A percentile compares a stretch with the other conserved stretches of the same genome.
These are phyloP conservation scores for Colletotrichum shisoi DNA, from an alignment of 2,329 filamentous ascomycete species.

Conservation along the genomic window DNA sequence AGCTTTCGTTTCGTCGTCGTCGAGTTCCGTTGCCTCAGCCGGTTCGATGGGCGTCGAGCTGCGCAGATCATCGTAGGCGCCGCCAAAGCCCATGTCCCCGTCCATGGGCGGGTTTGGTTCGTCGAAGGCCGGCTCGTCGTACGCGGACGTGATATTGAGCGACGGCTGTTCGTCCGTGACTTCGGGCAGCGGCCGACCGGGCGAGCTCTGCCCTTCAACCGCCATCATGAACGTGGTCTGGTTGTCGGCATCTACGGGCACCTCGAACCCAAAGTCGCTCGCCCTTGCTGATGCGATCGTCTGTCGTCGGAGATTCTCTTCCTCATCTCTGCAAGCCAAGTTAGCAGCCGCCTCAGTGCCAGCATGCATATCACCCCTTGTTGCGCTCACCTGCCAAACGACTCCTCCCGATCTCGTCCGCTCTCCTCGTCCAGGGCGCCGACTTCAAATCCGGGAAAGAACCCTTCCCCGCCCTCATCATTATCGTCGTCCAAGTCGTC, in stretches of 20 bases:
- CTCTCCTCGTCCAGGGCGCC: conserved; percentile 44
- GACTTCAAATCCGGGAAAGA: conserved; percentile 53
- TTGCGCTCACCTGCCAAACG: conserved; percentile 7
- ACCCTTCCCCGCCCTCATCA: conserved; percentile 57
- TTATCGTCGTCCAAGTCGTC: conserved; percentile 53
- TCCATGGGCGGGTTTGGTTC: conserved; percentile 25
- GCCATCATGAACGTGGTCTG: conserved; percentile 62
- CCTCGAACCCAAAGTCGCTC: conserved; percentile 61
- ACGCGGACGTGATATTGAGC: conserved; percentile 25
- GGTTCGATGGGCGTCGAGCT: conserved; percentile 43
- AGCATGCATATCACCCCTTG: not conserved
- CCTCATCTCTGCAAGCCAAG: conserved; percentile 46
- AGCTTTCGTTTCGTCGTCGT: conserved; percentile 38
- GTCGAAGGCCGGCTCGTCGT: conserved; percentile 42
- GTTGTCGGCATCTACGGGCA: conserved; percentile 56
- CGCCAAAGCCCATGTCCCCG: conserved; percentile 17
- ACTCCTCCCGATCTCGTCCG: conserved; percentile 51
- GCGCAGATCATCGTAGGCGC: conserved; percentile 25
- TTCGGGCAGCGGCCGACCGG: conserved; percentile 35
- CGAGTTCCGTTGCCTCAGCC: conserved; percentile 7
- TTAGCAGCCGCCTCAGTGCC: conserved; percentile 36
- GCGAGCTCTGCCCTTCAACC: conserved; percentile 43
- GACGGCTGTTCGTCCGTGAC: conserved; percentile 40
- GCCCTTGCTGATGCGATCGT: conserved; percentile 52
- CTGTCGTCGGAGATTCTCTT: conserved; percentile 52